A percentile compares a stretch with the other conserved stretches of the same genome.
These are phyloP conservation scores for Leonotis leonurus DNA, from an alignment of 257 asterid genomes.

Conservation along the genomic window DNA sequence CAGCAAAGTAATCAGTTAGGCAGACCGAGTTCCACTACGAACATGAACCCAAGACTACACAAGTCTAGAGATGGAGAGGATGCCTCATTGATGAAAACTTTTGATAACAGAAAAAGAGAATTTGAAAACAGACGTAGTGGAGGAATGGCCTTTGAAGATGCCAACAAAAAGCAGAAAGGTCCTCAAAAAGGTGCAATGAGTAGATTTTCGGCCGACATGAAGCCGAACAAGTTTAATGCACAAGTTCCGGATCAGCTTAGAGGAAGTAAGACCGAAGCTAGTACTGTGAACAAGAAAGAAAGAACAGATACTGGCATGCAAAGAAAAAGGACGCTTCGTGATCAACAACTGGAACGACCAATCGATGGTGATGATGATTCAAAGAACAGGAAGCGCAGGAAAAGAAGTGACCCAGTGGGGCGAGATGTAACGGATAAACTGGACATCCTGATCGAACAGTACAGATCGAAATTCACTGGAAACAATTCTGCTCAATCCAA, in stretches of 20 bases:
- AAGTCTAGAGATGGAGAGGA: conserved; percentile 34
- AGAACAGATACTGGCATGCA: conserved; percentile 12
- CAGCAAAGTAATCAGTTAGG: conserved; percentile 21
- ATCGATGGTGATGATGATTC: conserved; percentile 24
- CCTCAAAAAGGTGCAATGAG: conserved; percentile 11
- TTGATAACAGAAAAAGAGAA: conserved; percentile 21
- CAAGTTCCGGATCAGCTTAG: conserved; percentile 18
- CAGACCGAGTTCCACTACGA: conserved; percentile 17
- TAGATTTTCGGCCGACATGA: conserved; percentile 14
- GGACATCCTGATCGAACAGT: conserved; percentile 68
- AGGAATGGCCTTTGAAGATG: conserved; percentile 25
- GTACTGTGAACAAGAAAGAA: conserved; percentile 18
- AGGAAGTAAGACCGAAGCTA: conserved; percentile 11
- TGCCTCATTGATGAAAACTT: conserved; percentile 20
- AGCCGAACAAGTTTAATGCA: conserved; percentile 17
- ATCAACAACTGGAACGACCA: conserved; percentile 21
- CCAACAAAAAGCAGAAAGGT: conserved; percentile 27
- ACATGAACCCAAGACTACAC: conserved; percentile 43
- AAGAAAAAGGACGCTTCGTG: conserved; percentile 22
- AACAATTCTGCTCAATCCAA: conserved; percentile 24
- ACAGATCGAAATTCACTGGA: conserved; percentile 59
- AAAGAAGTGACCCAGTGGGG: conserved; percentile 66
- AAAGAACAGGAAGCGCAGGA: conserved; percentile 39
- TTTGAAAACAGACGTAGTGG: conserved; percentile 16
- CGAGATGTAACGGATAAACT: conserved; percentile 67